phyloP scores from a whole-genome alignment of 345 rosid species.

The thale cress (Arabidopsis thaliana) region DNA sequence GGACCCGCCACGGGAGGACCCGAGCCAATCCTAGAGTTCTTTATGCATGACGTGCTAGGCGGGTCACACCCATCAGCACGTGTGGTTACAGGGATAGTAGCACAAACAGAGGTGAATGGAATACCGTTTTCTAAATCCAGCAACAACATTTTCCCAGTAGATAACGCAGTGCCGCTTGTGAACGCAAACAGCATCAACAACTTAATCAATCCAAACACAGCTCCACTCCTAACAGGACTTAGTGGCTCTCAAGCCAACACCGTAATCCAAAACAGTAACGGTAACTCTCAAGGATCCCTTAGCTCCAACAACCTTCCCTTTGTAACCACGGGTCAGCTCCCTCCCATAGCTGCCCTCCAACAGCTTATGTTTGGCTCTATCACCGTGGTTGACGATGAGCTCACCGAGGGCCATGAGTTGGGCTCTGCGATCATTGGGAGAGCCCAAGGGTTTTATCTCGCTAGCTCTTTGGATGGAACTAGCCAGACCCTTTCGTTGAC shows the following conservation, averaged over 20 bases:
- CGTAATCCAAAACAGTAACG: constrained; percentile 65
- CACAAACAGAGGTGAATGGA: constrained; percentile 69
- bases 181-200: constrained; percentile 54
- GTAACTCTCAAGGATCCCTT: constrained; percentile 57
- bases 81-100: constrained; percentile 77
- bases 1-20: constrained; percentile 24
- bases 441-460: constrained; percentile 88
- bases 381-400: constrained; percentile 82
- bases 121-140: constrained; percentile 77
- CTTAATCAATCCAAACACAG: constrained; percentile 61
- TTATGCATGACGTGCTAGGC: constrained; percentile 75
- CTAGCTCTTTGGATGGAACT: constrained; percentile 85
- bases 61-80: constrained; percentile 78
- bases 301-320: constrained; percentile 65
- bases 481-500: constrained; percentile 84
- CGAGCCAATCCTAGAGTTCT: constrained; percentile 62
- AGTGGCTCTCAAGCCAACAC: constrained; percentile 68
- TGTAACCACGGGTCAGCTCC: constrained; percentile 85
- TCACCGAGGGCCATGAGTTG: constrained; percentile 79
- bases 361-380: constrained; percentile 86
- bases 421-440: constrained; percentile 71
- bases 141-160: constrained; percentile 70
- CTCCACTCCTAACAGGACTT: constrained; percentile 78
- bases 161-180: constrained; percentile 65
- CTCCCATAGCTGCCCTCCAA: constrained; percentile 66